Evolutionary conservation across 345 rosid genomes (phyloP).

Genomic region (Pistacia atlantica): DNA sequence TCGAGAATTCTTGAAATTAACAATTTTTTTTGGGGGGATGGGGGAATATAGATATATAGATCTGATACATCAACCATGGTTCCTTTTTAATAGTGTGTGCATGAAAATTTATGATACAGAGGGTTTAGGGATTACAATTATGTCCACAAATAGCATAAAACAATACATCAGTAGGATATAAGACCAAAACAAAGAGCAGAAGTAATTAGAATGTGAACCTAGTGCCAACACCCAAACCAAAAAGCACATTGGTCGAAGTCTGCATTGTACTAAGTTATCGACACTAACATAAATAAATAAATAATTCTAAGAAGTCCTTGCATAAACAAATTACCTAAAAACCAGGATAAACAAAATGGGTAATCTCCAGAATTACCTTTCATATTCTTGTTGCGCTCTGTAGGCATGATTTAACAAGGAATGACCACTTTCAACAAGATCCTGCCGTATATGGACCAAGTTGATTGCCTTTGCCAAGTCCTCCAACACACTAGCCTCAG

Average conservation of each 20-base stretch:
- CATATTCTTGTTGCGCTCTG: constrained; percentile 82
- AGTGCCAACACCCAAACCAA: not conserved
- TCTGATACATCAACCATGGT: no score
- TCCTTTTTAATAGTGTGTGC: no score
- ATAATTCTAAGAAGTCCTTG: not conserved
- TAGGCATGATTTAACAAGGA: constrained; percentile 76
- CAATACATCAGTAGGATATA: not conserved
- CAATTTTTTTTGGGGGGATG: no score
- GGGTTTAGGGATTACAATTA: not conserved
- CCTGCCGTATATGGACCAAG: constrained; percentile 74
- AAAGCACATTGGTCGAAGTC: not conserved
- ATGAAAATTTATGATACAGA: not conserved
- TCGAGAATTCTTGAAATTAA: not conserved
- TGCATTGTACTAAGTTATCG: not conserved
- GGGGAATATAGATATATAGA: no score
- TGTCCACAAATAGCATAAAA: not conserved
- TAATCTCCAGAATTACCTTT: constrained; percentile 52
- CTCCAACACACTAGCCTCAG: constrained; percentile 88
- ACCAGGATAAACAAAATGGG: constrained; percentile 10
- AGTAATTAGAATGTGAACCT: not conserved
- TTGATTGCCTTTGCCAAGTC: constrained; percentile 88
- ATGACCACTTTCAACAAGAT: constrained; percentile 90
- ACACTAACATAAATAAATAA: not conserved
- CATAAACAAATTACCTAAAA: constrained; percentile 11
- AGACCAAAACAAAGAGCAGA: not conserved